Conservation (phyloP, 768 basidiomycete species). For the Gyrodon lividus region DNA sequence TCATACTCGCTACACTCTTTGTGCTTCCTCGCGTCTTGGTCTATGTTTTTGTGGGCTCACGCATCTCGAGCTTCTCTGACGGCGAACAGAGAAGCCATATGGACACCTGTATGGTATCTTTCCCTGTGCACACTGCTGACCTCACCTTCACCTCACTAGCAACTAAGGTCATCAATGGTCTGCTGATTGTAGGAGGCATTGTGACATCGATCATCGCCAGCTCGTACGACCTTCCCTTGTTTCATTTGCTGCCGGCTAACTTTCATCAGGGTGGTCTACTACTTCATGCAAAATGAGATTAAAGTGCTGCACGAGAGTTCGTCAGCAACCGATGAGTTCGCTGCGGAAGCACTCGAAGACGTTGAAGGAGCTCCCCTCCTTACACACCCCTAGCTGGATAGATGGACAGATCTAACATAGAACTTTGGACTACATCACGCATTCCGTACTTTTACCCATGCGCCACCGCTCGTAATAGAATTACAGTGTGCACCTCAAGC, state of each 20-base stretch:
- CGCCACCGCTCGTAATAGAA: not conserved
- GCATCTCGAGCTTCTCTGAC: slow-evolving; percentile 72
- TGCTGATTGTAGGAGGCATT: slow-evolving; percentile 60
- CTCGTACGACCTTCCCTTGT: slow-evolving; percentile 48
- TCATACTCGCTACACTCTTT: slow-evolving; percentile 68
- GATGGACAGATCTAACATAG: not conserved
- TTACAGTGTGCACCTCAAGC: not conserved
- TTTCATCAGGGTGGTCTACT: slow-evolving; percentile 60
- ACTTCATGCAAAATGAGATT: slow-evolving; percentile 60
- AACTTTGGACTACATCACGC: not conserved
- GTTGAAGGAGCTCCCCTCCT: slow-evolving; percentile 57
- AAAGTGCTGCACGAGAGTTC: slow-evolving; percentile 49
- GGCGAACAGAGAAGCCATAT: slow-evolving; percentile 70
- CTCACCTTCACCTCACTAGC: slow-evolving; percentile 35
- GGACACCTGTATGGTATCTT: slow-evolving; percentile 60
- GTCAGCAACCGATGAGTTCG: slow-evolving; percentile 51
- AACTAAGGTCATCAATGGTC: slow-evolving; percentile 63
- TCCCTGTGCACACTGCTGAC: not conserved
- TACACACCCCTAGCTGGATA: not conserved
- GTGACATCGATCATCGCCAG: slow-evolving; percentile 57
- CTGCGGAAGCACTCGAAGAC: slow-evolving; percentile 59
- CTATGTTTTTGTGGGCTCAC: slow-evolving; percentile 76
- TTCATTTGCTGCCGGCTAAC: slow-evolving; percentile 13
- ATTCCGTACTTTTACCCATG: not conserved
- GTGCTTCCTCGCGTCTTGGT: slow-evolving; percentile 70